These are phyloP conservation scores for Solanum pennellii DNA, from an alignment of 257 asterid genomes.

Conservation along the genomic window DNA sequence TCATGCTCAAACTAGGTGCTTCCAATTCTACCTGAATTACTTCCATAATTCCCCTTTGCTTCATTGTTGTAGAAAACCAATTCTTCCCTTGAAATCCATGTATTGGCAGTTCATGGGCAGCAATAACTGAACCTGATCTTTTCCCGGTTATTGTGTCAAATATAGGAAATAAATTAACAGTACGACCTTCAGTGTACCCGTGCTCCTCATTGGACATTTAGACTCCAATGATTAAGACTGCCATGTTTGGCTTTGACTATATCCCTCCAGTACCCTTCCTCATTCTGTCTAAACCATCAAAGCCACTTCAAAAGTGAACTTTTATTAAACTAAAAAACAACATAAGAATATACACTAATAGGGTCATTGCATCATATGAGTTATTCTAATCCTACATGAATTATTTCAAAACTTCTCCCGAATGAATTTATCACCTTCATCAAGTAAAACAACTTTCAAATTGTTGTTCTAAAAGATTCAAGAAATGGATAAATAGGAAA, in stretches of 20 bases:
- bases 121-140: constrained; percentile 14
- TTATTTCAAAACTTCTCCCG: background rate
- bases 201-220: background rate
- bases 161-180: constrained; percentile 7
- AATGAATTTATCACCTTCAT: constrained; percentile 4
- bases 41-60: constrained; percentile 13
- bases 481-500: background rate
- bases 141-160: constrained; percentile 18
- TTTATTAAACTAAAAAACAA: too few species aligned
- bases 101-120: constrained; percentile 13
- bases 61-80: constrained; percentile 13
- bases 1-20: constrained; percentile 27
- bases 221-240: background rate
- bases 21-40: constrained; percentile 10
- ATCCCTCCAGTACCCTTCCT: background rate
- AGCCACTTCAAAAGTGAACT: background rate
- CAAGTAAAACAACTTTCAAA: background rate
- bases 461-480: background rate
- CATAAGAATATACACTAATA: too few species aligned
- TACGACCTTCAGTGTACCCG: background rate
- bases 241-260: too few species aligned
- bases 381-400: too few species aligned
- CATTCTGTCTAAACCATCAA: background rate
- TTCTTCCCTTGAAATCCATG: constrained; percentile 16
- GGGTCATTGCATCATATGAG: too few species aligned